phyloP scores from a whole-genome alignment of 2,329 filamentous ascomycete species.

The Ilyonectria destructans region DNA sequence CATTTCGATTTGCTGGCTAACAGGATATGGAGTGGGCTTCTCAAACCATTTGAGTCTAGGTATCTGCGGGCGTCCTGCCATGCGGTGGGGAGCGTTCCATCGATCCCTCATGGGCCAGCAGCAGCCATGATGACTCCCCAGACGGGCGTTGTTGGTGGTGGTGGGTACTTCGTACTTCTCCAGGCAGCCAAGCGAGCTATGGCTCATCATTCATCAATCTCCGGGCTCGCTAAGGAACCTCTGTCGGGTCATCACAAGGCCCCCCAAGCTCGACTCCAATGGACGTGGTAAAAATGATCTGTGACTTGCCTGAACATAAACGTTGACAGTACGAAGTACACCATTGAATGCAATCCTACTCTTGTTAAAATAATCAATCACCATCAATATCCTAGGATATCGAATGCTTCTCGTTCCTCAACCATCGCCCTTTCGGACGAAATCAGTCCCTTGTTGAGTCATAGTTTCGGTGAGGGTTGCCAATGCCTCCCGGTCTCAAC shows the following conservation, averaged over 20 bases:
- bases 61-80: neutral
- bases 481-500: slow-evolving; percentile 66
- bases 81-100: neutral
- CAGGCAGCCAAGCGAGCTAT: slow-evolving; percentile 21
- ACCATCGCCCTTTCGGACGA: neutral
- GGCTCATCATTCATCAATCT: neutral
- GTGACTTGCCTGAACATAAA: slow-evolving; percentile 1
- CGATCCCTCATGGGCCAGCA: neutral
- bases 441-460: slow-evolving; percentile 50
- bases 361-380: slow-evolving; percentile 9
- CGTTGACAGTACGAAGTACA: neutral
- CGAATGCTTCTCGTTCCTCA: slow-evolving; percentile 26
- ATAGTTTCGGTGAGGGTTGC: slow-evolving; percentile 62
- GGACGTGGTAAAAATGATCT: slow-evolving; percentile 2
- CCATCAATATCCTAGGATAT: slow-evolving; percentile 36
- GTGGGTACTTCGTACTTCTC: slow-evolving; percentile 6
- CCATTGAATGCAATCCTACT: slow-evolving; percentile 17
- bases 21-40: neutral
- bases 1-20: neutral
- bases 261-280: neutral
- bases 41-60: neutral
- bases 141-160: neutral
- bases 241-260: neutral
- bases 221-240: neutral
- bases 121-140: slow-evolving; percentile 26